Base-by-base conservation (phyloP, 176 grass and related monocot genomes). In the Ensete glaucum region DNA sequence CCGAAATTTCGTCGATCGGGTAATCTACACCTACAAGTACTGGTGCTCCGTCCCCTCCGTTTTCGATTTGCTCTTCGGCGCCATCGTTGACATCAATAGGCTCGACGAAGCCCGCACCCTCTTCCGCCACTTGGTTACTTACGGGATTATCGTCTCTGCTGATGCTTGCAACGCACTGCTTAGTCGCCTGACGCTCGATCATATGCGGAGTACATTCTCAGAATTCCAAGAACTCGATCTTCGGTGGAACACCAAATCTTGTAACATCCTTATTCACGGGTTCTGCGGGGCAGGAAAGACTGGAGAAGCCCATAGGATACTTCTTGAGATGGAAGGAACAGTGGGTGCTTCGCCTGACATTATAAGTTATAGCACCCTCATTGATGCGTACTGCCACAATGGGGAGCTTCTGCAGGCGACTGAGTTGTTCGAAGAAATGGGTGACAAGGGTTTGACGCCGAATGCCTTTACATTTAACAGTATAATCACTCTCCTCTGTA, bases 41-140 rank as follows among this genome's bases (percentile, higher is more conserved):
- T 97, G 91, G 85, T 97, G 87, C n/a, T 90, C 87, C 13, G 63
- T 87, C 55, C 93, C 93, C 27, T 77, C 71, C 59, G 85, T 91
- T 29, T 93, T 93, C 85, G 90, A 93, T 69, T 75, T 93, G 52
- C 90, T 97, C 71, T 85, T 97, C 54, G 54, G 71, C 49, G 89
- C 87, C 43, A 70, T 90, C 55, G 83, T 89, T 43, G 80, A 80
- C 67, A 85, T 83, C 13, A 77, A 63, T 7, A 24, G 83, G 34
- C 65, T 83, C 50, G 77, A 83, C 50, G 72, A 80, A 49, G 85
- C 85, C 0, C 57, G 62, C 34, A 58, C 64, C 15, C 80, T 97
- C 25, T 85, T 90, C 78, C 81, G 66, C 72, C 90, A 87, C 43
- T 74, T 97, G 65, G 85, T 80, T 52, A 83, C 86, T 9, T 97